These are phyloP conservation scores for Ustilago hordei DNA, from an alignment of 1,284 basidiomycete species.

Conservation along the genomic window DNA sequence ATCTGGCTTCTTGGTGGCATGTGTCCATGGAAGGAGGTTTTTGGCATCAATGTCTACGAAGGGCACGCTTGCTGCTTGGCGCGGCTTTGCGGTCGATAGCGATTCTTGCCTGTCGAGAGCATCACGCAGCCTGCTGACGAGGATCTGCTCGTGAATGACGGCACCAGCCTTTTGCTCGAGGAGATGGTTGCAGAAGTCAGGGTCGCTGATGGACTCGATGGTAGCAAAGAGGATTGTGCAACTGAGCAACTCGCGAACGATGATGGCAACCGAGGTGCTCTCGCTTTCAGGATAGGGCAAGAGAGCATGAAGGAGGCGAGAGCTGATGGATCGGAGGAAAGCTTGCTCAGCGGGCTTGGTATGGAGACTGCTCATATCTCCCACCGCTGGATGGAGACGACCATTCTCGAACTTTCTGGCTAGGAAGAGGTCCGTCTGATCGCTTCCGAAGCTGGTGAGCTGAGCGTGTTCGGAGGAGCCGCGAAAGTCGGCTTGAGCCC, in stretches of 20 bases:
- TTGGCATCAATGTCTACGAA: constrained; percentile 30
- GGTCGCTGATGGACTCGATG: constrained; percentile 90
- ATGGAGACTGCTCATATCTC: constrained; percentile 81
- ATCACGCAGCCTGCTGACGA: constrained; percentile 73
- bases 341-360: constrained; percentile 88
- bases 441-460: constrained; percentile 35
- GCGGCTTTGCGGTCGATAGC: constrained; percentile 23
- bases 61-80: constrained; percentile 16
- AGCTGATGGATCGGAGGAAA: constrained; percentile 80
- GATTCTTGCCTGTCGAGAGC: constrained; percentile 70
- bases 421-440: constrained; percentile 77
- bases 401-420: constrained; percentile 71
- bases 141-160: constrained; percentile 86
- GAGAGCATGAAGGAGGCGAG: constrained; percentile 78
- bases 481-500: constrained; percentile 84
- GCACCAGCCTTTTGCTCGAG: constrained; percentile 91
- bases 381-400: constrained; percentile 81
- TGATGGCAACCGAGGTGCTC: constrained; percentile 79
- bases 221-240: constrained; percentile 85
- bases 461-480: constrained; percentile 70
- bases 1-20: constrained; percentile 37
- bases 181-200: constrained; percentile 93
- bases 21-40: constrained; percentile 30
- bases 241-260: constrained; percentile 83
- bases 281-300: constrained; percentile 81